These are phyloP conservation scores for Dioscorea alata DNA, from an alignment of 106 monocot genomes.

Conservation along the genomic window DNA sequence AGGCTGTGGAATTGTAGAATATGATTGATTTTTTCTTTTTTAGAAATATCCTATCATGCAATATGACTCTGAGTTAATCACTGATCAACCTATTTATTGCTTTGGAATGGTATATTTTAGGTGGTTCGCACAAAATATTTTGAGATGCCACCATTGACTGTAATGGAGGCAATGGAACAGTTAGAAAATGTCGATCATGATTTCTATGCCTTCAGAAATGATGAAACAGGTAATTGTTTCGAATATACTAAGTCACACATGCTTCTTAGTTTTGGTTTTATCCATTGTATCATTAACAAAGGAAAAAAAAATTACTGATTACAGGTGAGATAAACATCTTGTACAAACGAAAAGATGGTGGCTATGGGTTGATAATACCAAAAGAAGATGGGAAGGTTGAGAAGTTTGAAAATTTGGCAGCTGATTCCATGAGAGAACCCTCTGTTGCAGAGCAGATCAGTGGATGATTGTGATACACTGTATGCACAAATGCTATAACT, in stretches of 20 bases:
- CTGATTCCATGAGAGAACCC: conserved; percentile 22
- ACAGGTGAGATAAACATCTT: conserved; percentile 87
- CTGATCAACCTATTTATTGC: too few species aligned
- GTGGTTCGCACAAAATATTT: conserved; percentile 89
- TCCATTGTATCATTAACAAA: too few species aligned
- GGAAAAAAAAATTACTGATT: not conserved
- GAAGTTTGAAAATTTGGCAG: conserved; percentile 15
- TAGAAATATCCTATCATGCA: too few species aligned
- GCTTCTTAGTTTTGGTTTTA: too few species aligned
- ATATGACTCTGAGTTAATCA: too few species aligned
- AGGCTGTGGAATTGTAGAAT: too few species aligned
- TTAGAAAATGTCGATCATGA: conserved; percentile 85
- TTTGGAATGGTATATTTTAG: conserved; percentile 20
- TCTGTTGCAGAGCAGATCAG: conserved; percentile 23
- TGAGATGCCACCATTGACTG: conserved; percentile 82
- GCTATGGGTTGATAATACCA: conserved; percentile 86
- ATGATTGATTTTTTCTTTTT: too few species aligned
- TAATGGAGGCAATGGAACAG: conserved; percentile 82
- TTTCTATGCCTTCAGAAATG: conserved; percentile 91
- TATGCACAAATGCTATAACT: too few species aligned
- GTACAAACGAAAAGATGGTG: conserved; percentile 89
- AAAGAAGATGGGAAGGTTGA: conserved; percentile 55
- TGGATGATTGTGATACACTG: not conserved
- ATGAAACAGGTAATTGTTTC: conserved; percentile 53
- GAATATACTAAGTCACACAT: too few species aligned